A percentile compares a stretch with the other conserved stretches of the same genome.
These are phyloP conservation scores for Xanthoparmelia taractica DNA, from an alignment of 495 filamentous ascomycete species.

Conservation along the genomic window DNA sequence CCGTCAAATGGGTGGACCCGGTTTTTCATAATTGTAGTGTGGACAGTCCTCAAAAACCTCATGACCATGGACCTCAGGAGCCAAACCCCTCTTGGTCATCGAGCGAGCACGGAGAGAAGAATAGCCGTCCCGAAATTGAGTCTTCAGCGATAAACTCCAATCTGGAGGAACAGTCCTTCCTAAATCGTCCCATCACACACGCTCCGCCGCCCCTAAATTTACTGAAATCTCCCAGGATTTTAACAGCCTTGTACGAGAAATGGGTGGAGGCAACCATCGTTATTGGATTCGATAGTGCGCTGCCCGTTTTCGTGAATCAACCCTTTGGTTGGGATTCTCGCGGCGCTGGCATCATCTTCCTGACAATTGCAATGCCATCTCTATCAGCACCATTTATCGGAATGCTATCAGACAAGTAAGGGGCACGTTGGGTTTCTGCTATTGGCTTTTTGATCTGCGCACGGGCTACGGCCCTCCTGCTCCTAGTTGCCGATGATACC, in stretches of 20 bases:
- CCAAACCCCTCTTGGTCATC: constrained; percentile 12
- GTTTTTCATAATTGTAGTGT: too few species aligned
- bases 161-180: too few species aligned
- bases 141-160: too few species aligned
- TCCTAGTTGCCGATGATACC: too few species aligned
- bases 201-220: too few species aligned
- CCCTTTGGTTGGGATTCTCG: constrained; percentile 53
- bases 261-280: constrained; percentile 45
- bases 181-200: too few species aligned
- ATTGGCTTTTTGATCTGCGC: too few species aligned
- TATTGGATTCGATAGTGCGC: constrained; percentile 42
- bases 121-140: too few species aligned
- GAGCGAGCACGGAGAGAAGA: too few species aligned
- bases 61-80: constrained; percentile 3
- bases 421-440: constrained; percentile 41
- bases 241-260: constrained; percentile 38
- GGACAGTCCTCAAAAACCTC: too few species aligned
- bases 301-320: constrained; percentile 38
- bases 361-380: constrained; percentile 43
- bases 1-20: constrained; percentile 54
- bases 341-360: constrained; percentile 51
- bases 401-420: constrained; percentile 42
- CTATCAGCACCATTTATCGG: constrained; percentile 33
- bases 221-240: constrained; percentile 35
- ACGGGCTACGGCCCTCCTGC: too few species aligned